These are phyloP conservation scores for Leersia perrieri DNA, from an alignment of 176 grass and related monocot species.

Conservation along the genomic window DNA sequence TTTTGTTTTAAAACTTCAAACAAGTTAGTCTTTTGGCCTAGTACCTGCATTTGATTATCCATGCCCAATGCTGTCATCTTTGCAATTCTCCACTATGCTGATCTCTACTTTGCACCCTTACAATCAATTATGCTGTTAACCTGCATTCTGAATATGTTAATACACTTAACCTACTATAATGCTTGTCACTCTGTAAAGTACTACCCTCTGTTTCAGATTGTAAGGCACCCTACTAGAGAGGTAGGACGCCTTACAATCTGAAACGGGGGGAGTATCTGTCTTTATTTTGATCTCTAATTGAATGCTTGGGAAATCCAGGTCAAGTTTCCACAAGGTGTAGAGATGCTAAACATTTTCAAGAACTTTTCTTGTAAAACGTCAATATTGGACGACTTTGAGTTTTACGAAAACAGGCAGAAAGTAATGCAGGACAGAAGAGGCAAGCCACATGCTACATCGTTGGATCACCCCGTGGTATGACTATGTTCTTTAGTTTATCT, in stretches of 20 bases:
- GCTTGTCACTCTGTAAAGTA: constrained; percentile 2
- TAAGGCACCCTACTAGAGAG: no score
- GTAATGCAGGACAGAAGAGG: constrained; percentile 84
- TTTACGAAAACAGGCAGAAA: constrained; percentile 84
- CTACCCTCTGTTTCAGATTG: no score
- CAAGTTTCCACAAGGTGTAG: constrained; percentile 74
- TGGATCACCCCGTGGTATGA: constrained; percentile 46
- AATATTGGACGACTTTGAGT: constrained; percentile 91
- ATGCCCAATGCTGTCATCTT: constrained; percentile 4
- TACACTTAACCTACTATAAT: not conserved
- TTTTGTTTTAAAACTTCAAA: constrained; percentile 16
- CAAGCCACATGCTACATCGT: constrained; percentile 38
- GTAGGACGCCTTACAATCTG: no score
- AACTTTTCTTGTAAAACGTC: constrained; percentile 78
- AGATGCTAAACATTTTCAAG: constrained; percentile 85
- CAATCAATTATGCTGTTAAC: not conserved
- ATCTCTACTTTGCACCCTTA: constrained; percentile 3
- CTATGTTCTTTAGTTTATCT: constrained; percentile 14
- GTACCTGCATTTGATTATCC: constrained; percentile 4
- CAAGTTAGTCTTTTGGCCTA: not conserved
- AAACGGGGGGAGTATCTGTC: no score
- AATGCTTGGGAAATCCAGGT: constrained; percentile 42
- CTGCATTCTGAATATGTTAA: constrained; percentile 1
- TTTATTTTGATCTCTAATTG: constrained; percentile 13
- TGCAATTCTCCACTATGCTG: constrained; percentile 1